Evolutionary conservation across 805 yeast genomes (phyloP), one percentile per base, ranked within the genome.

Genomic region (Yamadazyma scolyti): DNA sequence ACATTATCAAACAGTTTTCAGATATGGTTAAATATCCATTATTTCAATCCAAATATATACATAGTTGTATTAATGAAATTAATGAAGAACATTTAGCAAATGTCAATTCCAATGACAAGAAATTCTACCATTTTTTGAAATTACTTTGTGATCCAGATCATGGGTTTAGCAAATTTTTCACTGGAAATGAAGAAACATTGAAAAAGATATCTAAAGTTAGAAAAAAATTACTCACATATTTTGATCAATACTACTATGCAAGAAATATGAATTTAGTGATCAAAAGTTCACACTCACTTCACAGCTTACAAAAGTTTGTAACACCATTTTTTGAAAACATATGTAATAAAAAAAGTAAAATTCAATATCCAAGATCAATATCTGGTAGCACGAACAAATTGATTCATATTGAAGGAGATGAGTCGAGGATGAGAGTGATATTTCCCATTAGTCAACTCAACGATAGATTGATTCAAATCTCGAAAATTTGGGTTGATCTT

Each of bases 51-150:
- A 42, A 42, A 2, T 46, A 56, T 24, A 58, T 74, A 9, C 57
- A 61, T 20, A 61, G 66, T 29, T 90, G 83, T 50, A 60, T 80
- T 0, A 55, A 61, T 27, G 78, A 85, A 0, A 67, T 83, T 20
- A 74, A 81, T 41, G 78, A 76, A 46, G 94, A 83, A 42, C 89
- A 82, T 47, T 56, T 52, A 4, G 62, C 67, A n/a, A 83, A 82
- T 39, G 56, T 65, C 9, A 44, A 63, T 1, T 54, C 58, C 9
- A 9, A 40, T 0, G 65, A 61, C 4, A 79, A 79, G 47, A 48
- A 74, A 0, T 43, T 79, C 18, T 77, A 70, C 37, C 87, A 83
- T 41, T 84, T 79, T 0, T 48, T 73, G 5, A 64, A 81, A 27
- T 36, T 77, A 3, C 43, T 82, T 10, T 64, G 82, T 1, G 61